Conservation (phyloP, 305 asterid genomes). For the Lippia alba region DNA sequence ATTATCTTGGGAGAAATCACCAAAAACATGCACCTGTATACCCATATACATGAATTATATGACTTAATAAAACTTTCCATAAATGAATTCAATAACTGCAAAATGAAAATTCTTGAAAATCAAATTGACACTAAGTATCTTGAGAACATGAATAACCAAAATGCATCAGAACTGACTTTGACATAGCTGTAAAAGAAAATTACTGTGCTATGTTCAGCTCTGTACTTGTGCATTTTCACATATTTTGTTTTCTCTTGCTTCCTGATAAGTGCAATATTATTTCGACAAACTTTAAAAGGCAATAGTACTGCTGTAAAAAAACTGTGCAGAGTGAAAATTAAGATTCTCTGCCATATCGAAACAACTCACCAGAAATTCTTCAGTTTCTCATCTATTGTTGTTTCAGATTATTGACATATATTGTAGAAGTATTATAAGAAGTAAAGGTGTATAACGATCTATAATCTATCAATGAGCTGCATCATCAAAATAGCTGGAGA, state of each 20-base stretch:
- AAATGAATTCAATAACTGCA: neutral
- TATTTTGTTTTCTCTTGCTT: slow-evolving; percentile 5
- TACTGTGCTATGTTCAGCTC: too few species aligned
- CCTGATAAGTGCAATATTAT: neutral
- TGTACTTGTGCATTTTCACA: neutral
- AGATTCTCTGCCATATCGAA: neutral
- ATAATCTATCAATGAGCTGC: neutral
- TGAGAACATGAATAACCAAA: neutral
- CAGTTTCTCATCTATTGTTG: neutral
- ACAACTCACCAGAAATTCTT: neutral
- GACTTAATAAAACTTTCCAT: slow-evolving; percentile 11
- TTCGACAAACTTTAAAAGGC: neutral
- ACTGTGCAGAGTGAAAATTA: slow-evolving; percentile 14
- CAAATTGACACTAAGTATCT: neutral
- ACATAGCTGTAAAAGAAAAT: too few species aligned
- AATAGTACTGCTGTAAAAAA: slow-evolving; percentile 2
- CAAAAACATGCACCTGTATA: slow-evolving; percentile 50
- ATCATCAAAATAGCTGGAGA: slow-evolving; percentile 12
- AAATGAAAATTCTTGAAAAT: neutral
- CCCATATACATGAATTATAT: neutral
- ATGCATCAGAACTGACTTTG: neutral
- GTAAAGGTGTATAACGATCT: slow-evolving; percentile 11
- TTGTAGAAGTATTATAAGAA: neutral
- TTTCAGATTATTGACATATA: neutral
- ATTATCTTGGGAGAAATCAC: slow-evolving; percentile 41